phyloP scores from a whole-genome alignment of 305 asterid genomes.

The Fraxinus albicans region DNA sequence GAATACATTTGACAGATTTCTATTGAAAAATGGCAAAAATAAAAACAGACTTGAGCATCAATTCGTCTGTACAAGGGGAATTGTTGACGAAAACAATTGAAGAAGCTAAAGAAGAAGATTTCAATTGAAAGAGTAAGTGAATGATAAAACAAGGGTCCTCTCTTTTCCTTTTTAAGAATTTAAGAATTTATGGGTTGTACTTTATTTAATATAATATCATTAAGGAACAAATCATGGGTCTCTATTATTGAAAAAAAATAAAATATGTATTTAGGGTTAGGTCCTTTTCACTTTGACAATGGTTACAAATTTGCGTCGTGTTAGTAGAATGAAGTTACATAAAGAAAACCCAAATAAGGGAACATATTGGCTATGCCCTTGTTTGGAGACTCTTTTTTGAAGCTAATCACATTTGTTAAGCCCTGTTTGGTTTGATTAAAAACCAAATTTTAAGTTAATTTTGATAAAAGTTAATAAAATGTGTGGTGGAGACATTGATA shows the following conservation, averaged over 20 bases:
- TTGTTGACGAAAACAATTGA: constrained; percentile 40
- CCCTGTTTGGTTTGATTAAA: neutral
- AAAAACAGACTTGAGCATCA: no score
- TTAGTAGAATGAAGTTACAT: constrained; percentile 6
- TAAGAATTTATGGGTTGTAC: constrained; percentile 23
- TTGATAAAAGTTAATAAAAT: no score
- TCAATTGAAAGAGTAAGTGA: constrained; percentile 25
- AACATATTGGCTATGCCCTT: constrained; percentile 8
- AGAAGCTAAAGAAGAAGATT: constrained; percentile 11
- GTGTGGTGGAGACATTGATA: no score
- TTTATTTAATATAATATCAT: constrained; percentile 14
- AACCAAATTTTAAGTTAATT: neutral
- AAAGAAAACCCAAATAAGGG: constrained; percentile 20
- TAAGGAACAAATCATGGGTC: constrained; percentile 39
- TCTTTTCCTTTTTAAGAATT: constrained; percentile 23
- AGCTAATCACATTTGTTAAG: neutral
- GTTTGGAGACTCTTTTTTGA: neutral
- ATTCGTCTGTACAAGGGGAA: no score
- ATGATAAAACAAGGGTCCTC: constrained; percentile 37
- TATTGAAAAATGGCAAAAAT: no score
- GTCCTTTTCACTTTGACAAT: constrained; percentile 37
- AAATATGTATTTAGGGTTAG: constrained; percentile 21
- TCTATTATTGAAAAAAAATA: constrained; percentile 14
- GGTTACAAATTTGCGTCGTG: neutral
- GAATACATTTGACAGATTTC: no score